Percentiles rank a stretch among this genome's conserved stretches.
These are phyloP conservation scores for Anaeromyces robustus DNA, from an alignment of 192 early-diverging fungal genomes.

Conservation along the genomic window DNA sequence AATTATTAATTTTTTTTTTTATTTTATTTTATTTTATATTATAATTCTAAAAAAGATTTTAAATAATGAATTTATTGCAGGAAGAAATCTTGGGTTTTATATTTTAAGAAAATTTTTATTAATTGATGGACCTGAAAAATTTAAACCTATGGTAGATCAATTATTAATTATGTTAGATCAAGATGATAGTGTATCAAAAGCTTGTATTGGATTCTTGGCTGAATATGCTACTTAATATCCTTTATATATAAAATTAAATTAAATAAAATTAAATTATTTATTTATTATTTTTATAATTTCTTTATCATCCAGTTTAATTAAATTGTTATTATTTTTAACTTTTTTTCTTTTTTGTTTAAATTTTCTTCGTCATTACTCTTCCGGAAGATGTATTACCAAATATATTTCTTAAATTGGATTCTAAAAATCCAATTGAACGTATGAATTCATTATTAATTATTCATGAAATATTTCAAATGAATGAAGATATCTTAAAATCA, in stretches of 20 bases:
- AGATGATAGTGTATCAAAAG: background rate
- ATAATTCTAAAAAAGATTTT: background rate
- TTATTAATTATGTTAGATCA: background rate
- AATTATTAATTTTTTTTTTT: too few relatives aligned
- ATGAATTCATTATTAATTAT: background rate
- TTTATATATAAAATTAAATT: background rate
- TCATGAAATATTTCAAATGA: background rate
- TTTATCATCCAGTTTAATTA: too few relatives aligned
- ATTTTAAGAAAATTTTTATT: background rate
- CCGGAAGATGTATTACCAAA: background rate
- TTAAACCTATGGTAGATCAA: background rate
- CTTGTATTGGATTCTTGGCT: background rate
- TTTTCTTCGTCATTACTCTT: too few relatives aligned
- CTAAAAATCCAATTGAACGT: background rate
- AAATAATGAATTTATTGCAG: background rate
- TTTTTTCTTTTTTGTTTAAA: background rate
- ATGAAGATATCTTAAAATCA: background rate
- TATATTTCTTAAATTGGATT: background rate
- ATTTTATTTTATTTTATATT: too few relatives aligned
- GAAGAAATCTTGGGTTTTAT: background rate
- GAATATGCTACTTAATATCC: background rate
- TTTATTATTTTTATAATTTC: too few relatives aligned
- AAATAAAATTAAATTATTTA: too few relatives aligned
- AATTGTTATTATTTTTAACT: background rate
- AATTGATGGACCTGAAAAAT: background rate